Percentiles rank a stretch among this genome's conserved stretches.
Evolutionary conservation across 108 stramenopile genomes (phyloP).

Genomic region (Fistulifera solaris): DNA sequence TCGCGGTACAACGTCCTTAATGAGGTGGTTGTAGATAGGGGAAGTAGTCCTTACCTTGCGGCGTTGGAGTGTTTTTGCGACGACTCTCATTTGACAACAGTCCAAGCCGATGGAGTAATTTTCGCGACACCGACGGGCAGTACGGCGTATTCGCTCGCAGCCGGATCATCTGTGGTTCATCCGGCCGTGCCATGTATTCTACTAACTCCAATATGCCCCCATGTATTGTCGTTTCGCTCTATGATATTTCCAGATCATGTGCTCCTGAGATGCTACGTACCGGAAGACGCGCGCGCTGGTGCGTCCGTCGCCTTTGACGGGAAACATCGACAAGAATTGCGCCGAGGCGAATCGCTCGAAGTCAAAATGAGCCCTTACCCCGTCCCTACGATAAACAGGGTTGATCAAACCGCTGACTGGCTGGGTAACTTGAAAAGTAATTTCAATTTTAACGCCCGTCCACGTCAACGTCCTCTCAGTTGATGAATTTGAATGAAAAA

Average conservation of each 20-base stretch:
- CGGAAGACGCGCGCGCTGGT: constrained; percentile 77
- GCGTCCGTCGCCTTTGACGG: constrained; percentile 94
- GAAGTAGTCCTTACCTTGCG: constrained; percentile 83
- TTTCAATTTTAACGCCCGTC: constrained; percentile 83
- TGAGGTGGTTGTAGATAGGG: constrained; percentile 93
- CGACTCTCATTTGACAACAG: constrained; percentile 86
- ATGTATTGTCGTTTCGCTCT: constrained; percentile 89
- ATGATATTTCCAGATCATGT: constrained; percentile 95
- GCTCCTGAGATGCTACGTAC: constrained; percentile 73
- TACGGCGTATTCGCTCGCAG: constrained; percentile 94
- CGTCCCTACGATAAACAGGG: constrained; percentile 81
- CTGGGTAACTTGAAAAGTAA: constrained; percentile 63
- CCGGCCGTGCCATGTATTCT: constrained; percentile 92
- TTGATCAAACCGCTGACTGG: constrained; percentile 87
- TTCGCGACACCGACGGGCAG: constrained; percentile 94
- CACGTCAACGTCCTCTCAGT: constrained; percentile 51
- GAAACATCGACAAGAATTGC: constrained; percentile 67
- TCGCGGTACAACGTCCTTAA: constrained; percentile 85
- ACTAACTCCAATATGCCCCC: constrained; percentile 95
- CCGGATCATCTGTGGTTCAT: constrained; percentile 95
- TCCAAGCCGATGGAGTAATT: constrained; percentile 95
- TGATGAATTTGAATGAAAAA: neutral
- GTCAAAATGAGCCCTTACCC: constrained; percentile 84
- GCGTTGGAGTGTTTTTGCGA: constrained; percentile 89
- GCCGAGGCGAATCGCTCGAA: constrained; percentile 86